Evolutionary conservation across 2,329 filamentous ascomycete species (phyloP).

Genomic region (Raffaelea albimanens): DNA sequence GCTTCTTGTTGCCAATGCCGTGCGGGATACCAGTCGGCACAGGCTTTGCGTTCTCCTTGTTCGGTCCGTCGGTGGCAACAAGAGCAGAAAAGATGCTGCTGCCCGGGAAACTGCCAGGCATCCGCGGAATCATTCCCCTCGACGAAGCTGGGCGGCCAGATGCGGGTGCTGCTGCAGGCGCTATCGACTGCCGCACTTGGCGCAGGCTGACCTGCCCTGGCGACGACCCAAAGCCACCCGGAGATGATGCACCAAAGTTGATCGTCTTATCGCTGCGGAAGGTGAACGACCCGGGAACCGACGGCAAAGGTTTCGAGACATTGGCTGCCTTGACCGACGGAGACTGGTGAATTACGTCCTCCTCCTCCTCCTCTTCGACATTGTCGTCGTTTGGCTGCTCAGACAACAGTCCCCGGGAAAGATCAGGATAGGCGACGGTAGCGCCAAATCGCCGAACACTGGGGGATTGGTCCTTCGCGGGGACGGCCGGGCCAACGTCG

Average conservation of each 20-base stretch:
- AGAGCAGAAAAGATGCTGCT: not conserved
- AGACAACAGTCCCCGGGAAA: slow-evolving; percentile 25
- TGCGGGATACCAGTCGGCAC: slow-evolving; percentile 41
- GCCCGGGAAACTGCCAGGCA: slow-evolving; percentile 31
- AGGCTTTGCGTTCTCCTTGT: slow-evolving; percentile 48
- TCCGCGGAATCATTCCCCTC: slow-evolving; percentile 12
- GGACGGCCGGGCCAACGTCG: not conserved
- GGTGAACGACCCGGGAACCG: slow-evolving; percentile 49
- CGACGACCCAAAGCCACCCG: slow-evolving; percentile 44
- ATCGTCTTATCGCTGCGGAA: slow-evolving; percentile 60
- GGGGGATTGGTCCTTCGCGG: slow-evolving; percentile 3
- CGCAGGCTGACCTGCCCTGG: slow-evolving; percentile 53
- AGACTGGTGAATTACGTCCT: not conserved
- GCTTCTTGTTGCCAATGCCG: slow-evolving; percentile 58
- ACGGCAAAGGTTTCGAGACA: slow-evolving; percentile 20
- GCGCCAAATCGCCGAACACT: slow-evolving; percentile 13
- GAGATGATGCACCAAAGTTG: slow-evolving; percentile 38
- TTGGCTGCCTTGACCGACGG: not conserved
- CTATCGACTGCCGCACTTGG: slow-evolving; percentile 45
- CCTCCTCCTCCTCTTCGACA: not conserved
- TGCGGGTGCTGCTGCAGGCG: slow-evolving; percentile 11
- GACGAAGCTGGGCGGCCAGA: not conserved
- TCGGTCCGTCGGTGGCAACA: slow-evolving; percentile 22
- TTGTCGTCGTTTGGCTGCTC: not conserved
- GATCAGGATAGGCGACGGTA: slow-evolving; percentile 43